Conservation (phyloP, 2,329 filamentous ascomycete genomes). For the Cladosporium sphaerospermum region DNA sequence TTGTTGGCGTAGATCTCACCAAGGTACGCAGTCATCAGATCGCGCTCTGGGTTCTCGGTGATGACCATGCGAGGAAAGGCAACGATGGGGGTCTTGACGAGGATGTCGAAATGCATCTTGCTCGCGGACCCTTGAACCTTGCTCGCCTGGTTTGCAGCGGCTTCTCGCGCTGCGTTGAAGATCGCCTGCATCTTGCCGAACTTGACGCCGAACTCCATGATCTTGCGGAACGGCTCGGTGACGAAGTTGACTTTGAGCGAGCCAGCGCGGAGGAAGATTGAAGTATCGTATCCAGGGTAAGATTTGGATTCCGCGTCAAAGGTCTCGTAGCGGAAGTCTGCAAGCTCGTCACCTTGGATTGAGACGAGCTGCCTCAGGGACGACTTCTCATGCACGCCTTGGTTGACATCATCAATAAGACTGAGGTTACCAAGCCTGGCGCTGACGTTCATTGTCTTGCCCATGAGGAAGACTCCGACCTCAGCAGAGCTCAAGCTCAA, state of each 20-base stretch:
- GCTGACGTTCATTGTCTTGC: constrained; percentile 78
- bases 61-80: constrained; percentile 79
- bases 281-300: constrained; percentile 93
- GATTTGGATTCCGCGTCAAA: constrained; percentile 70
- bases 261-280: constrained; percentile 81
- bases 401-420: constrained; percentile 87
- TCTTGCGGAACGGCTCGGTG: constrained; percentile 95
- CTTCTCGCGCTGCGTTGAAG: constrained; percentile 93
- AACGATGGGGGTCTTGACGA: constrained; percentile 91
- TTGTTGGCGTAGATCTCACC: constrained; percentile 98
- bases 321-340: constrained; percentile 96
- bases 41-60: constrained; percentile 63
- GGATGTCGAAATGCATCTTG: constrained; percentile 87
- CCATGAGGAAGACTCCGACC: constrained; percentile 80
- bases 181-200: constrained; percentile 99
- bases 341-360: constrained; percentile 90
- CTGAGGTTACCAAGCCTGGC: constrained; percentile 82
- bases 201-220: constrained; percentile 95
- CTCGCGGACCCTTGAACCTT: constrained; percentile 86
- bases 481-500: constrained; percentile 88
- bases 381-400: constrained; percentile 76
- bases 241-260: constrained; percentile 97
- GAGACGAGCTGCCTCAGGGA: constrained; percentile 80
- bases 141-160: constrained; percentile 85
- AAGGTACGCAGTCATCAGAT: constrained; percentile 84